phyloP scores from a whole-genome alignment of 1,139 yeast species.

The Pichia sp. region DNA sequence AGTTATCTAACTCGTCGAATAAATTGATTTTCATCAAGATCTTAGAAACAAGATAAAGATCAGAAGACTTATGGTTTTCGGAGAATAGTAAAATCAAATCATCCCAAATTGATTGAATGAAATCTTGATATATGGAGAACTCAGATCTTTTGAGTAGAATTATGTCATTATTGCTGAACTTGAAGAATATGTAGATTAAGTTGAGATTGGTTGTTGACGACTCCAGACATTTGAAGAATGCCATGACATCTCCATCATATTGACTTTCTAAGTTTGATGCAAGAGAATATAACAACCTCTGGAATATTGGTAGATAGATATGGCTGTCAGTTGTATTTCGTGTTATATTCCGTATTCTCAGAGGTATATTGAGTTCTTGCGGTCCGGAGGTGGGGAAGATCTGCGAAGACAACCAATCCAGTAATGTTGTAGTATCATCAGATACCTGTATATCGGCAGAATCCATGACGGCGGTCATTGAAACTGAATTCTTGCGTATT shows the following conservation, averaged over 20 bases:
- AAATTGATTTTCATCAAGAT: constrained; percentile 25
- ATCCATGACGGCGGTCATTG: not conserved
- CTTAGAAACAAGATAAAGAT: constrained; percentile 7
- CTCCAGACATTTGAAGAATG: constrained; percentile 13
- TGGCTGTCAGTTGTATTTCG: constrained; percentile 3
- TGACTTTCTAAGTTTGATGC: not conserved
- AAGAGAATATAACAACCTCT: constrained; percentile 10
- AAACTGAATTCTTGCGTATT: not conserved
- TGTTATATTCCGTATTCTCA: constrained; percentile 6
- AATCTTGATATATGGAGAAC: constrained; percentile 15
- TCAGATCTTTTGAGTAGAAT: constrained; percentile 14
- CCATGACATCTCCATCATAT: constrained; percentile 1
- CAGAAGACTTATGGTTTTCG: not conserved
- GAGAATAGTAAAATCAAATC: constrained; percentile 3
- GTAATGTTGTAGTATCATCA: not conserved
- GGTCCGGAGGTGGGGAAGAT: constrained; percentile 4
- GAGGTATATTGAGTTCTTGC: constrained; percentile 4
- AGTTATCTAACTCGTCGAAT: constrained; percentile 35
- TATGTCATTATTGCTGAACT: constrained; percentile 12
- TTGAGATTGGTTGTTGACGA: constrained; percentile 8
- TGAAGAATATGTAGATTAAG: constrained; percentile 11
- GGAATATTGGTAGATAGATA: constrained; percentile 12
- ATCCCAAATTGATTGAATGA: constrained; percentile 9
- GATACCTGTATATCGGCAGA: not conserved
- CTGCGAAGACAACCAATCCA: constrained; percentile 8